phyloP scores from a whole-genome alignment of 2,329 filamentous ascomycete genomes.

The Berkeleyomyces rouxiae region DNA sequence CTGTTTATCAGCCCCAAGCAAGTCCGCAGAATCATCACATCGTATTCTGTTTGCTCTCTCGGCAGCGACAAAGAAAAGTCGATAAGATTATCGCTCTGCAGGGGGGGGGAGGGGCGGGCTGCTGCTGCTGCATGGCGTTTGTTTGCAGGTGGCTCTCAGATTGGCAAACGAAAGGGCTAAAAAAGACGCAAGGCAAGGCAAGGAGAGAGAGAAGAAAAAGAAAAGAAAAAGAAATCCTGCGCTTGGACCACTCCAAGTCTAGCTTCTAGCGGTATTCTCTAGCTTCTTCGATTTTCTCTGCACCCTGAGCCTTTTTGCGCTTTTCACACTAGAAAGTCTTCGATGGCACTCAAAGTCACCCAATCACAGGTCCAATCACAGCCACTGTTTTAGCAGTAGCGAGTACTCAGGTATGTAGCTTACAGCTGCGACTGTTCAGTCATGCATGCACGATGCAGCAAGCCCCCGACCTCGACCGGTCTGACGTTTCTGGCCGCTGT shows the following conservation, averaged over 20 bases:
- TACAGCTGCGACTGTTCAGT: neutral
- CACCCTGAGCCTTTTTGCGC: neutral
- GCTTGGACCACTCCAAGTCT: neutral
- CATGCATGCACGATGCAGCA: neutral
- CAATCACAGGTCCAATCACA: neutral
- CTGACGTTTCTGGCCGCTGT: neutral
- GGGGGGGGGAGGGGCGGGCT: too few species aligned
- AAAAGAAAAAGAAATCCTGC: neutral
- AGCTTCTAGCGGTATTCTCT: neutral
- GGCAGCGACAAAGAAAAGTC: neutral
- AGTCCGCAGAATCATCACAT: neutral
- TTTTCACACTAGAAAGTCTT: neutral
- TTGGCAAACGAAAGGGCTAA: neutral
- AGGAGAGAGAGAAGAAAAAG: neutral
- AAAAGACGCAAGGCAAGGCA: neutral
- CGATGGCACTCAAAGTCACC: neutral
- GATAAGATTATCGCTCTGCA: neutral
- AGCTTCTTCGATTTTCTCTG: neutral
- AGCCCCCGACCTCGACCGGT: neutral
- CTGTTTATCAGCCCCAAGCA: neutral
- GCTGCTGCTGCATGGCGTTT: neutral
- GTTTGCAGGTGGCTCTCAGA: neutral
- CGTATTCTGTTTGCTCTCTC: neutral
- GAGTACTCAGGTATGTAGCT: too few species aligned
- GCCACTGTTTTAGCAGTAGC: too few species aligned